Evolutionary conservation across 2,329 filamentous ascomycete species (phyloP).

Genomic region (Fusarium subtropicale): DNA sequence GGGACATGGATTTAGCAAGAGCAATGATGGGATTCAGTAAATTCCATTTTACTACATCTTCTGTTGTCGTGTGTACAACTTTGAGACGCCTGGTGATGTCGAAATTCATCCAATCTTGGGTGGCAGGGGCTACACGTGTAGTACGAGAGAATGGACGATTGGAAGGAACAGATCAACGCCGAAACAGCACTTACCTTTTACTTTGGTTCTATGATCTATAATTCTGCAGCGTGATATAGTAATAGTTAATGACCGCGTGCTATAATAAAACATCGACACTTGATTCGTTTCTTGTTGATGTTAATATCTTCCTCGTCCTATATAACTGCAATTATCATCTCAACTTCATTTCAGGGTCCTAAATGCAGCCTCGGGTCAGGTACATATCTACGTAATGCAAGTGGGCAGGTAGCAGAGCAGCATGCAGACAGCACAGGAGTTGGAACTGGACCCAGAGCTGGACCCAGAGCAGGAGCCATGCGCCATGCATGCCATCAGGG

Average conservation of each 20-base stretch:
- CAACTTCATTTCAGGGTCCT: constrained; percentile 27
- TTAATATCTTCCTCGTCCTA: background rate
- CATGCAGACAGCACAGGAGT: background rate
- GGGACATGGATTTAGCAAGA: background rate
- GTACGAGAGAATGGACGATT: constrained; percentile 31
- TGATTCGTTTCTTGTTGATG: background rate
- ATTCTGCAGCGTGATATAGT: background rate
- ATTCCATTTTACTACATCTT: constrained; percentile 3
- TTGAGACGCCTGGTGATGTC: constrained; percentile 34
- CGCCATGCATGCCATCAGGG: constrained; percentile 38
- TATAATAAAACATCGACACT: background rate
- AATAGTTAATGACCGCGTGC: background rate
- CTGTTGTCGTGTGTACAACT: constrained; percentile 37
- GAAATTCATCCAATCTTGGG: constrained; percentile 42
- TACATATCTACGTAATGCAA: constrained; percentile 13
- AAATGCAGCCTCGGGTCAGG: constrained; percentile 1
- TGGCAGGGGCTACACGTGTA: constrained; percentile 44
- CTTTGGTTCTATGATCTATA: background rate
- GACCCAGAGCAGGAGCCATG: background rate
- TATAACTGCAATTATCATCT: background rate
- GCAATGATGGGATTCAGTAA: background rate
- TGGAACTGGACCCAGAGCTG: background rate
- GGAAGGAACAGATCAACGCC: constrained; percentile 1
- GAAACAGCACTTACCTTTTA: background rate
- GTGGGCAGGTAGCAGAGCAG: background rate